Evolutionary conservation across 2,329 filamentous ascomycete species (phyloP).

Genomic region (Arthrobotrys pseudoclavata): DNA sequence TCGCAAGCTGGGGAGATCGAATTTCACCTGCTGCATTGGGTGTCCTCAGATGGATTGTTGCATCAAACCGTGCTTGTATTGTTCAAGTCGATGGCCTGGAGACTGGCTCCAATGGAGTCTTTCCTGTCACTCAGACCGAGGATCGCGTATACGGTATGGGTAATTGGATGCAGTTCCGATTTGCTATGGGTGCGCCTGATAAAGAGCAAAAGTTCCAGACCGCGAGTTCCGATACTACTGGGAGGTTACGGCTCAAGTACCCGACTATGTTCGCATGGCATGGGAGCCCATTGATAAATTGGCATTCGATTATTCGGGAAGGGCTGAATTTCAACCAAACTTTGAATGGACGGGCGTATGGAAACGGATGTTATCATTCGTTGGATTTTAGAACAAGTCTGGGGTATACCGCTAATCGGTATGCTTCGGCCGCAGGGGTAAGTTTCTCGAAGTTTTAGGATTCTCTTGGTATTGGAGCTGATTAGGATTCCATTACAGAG

Average conservation of each 20-base stretch:
- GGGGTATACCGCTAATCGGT: constrained; percentile 68
- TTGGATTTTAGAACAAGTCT: constrained; percentile 72
- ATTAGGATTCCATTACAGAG: constrained; percentile 23
- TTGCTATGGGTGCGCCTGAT: constrained; percentile 88
- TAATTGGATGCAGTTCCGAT: constrained; percentile 83
- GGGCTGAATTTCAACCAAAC: constrained; percentile 79
- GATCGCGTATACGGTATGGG: constrained; percentile 75
- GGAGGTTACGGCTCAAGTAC: constrained; percentile 67
- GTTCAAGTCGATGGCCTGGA: constrained; percentile 75
- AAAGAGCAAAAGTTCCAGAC: constrained; percentile 82
- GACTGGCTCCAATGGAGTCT: constrained; percentile 59
- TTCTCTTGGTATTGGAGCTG: constrained; percentile 10
- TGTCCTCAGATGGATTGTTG: constrained; percentile 86
- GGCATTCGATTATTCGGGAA: constrained; percentile 89
- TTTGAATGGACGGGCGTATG: constrained; percentile 77
- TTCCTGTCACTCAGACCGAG: constrained; percentile 62
- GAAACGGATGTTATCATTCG: constrained; percentile 87
- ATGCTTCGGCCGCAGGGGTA: constrained; percentile 26
- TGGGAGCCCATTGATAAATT: constrained; percentile 81
- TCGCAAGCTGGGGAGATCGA: constrained; percentile 70
- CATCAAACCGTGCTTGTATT: constrained; percentile 89
- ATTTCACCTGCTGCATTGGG: constrained; percentile 77
- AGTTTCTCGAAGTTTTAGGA: constrained; percentile 7
- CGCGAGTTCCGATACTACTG: constrained; percentile 69
- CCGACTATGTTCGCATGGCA: constrained; percentile 90